Base-by-base conservation (phyloP, 1,284 basidiomycete species). In the Trametes pubescens region DNA sequence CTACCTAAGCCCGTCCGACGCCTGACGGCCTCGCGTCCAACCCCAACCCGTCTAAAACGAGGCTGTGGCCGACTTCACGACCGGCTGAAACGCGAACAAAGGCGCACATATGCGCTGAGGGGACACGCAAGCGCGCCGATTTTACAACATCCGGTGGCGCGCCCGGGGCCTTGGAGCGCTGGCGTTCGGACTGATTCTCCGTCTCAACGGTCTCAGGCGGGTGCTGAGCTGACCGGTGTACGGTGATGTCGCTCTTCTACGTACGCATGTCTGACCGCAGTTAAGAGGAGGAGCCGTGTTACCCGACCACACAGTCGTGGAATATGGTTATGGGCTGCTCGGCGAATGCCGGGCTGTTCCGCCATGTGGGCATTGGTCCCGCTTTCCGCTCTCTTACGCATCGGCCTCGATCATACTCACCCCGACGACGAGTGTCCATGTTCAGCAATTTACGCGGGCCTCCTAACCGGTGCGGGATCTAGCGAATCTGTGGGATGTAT, bases 261-360 rank as follows among this genome's bases (percentile, higher is more conserved):
- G 22, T 16, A 18, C 40, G 11, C 10, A 24, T 21, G 26, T 22
- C 43, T 55, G 40, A 29, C 43, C 24, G 40, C 53, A 46, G 29
- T 34, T n/a, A 8, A 26, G 14, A 43, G 26, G 14, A 18, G 4
- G 18, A 11, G 24, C 18, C 26, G 6, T 44, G 26, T 22, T 44
- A 43, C n/a, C 24, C 26, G 53, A 14, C 29, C 21, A 18, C 29
- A 46, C 29, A 16, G 38, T 46, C 40, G n/a, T 32, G 53, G 16
- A 35, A 49, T 40, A 40, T 32, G 13, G 46, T n/a, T 24, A 21
- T n/a, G 34, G 26, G 11, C 53, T 14, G 18, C 21, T 55, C 60
- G 60, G 60, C 60, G 54, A 53, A 51, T 56, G 54, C 53, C 60
- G 60, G 60, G 46, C 16, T 24, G 2, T 13, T 21, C n/a, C n/a